Conservation (phyloP, 345 rosid genomes). For the Acer negundo region DNA sequence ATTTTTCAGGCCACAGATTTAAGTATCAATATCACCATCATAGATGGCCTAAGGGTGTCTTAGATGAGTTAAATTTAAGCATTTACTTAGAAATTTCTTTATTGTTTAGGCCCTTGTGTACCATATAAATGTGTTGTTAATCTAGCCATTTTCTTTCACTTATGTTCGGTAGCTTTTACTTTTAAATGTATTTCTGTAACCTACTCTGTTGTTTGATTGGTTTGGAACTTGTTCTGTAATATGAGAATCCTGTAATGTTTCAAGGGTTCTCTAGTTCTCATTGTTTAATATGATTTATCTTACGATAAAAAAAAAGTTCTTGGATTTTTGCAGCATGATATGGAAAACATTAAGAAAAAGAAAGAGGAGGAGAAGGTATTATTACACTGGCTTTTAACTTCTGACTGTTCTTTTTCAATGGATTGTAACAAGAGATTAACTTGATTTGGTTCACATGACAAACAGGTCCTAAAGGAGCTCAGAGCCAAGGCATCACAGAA, state of each 20-base stretch:
- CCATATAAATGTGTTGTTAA: background rate
- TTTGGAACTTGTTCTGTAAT: background rate
- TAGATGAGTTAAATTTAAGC: background rate
- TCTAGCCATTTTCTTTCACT: background rate
- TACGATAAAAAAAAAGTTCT: background rate
- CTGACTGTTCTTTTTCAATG: background rate
- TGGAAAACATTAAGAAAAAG: conserved; percentile 70
- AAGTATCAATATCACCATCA: no score
- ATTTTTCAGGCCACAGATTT: no score
- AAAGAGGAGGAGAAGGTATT: conserved; percentile 76
- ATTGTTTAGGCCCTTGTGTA: background rate
- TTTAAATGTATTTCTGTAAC: background rate
- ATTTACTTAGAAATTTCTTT: background rate
- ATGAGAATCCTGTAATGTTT: background rate
- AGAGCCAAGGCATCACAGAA: conserved; percentile 80
- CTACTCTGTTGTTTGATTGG: background rate
- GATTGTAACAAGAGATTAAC: background rate
- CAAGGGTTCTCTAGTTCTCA: background rate
- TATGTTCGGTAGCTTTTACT: background rate
- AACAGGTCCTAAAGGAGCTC: conserved; percentile 84
- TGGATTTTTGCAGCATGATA: conserved; percentile 42
- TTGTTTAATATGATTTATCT: background rate
- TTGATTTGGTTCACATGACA: background rate
- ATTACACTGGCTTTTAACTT: background rate
- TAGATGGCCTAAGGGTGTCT: background rate